Conservation (phyloP, 2,329 filamentous ascomycete genomes). For the Nemania sp. region DNA sequence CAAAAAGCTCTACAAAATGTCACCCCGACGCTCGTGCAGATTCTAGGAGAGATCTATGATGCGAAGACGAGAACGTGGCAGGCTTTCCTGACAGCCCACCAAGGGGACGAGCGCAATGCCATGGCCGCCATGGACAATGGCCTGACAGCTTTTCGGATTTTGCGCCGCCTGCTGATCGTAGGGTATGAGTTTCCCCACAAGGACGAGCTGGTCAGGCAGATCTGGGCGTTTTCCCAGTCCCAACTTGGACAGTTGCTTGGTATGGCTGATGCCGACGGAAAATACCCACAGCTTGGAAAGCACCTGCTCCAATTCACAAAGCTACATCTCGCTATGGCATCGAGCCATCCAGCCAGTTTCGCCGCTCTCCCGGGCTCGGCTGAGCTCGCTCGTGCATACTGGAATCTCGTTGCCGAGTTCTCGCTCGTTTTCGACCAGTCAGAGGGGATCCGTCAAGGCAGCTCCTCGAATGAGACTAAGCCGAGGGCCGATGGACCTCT, state of each 20-base stretch:
- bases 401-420: conserved; percentile 77
- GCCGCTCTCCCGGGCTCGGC: conserved; percentile 79
- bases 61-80: conserved; percentile 73
- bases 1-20: conserved; percentile 76
- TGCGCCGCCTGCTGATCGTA: conserved; percentile 76
- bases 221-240: conserved; percentile 78
- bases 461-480: conserved; percentile 46
- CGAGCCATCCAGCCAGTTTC: conserved; percentile 79
- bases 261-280: conserved; percentile 52
- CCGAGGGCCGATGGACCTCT: conserved; percentile 63
- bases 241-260: conserved; percentile 78
- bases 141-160: conserved; percentile 74
- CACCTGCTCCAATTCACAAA: conserved; percentile 91
- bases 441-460: conserved; percentile 55
- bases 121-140: conserved; percentile 74
- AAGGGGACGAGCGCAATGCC: conserved; percentile 61
- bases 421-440: conserved; percentile 72
- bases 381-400: conserved; percentile 78
- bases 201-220: conserved; percentile 73
- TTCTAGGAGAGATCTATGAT: conserved; percentile 78
- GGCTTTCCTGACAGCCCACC: conserved; percentile 58
- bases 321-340: conserved; percentile 84
- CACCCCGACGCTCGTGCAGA: conserved; percentile 80
- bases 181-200: conserved; percentile 85
- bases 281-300: conserved; percentile 62